phyloP scores from a whole-genome alignment of 1,284 basidiomycete species.

The Austroboletus rostrupii region DNA sequence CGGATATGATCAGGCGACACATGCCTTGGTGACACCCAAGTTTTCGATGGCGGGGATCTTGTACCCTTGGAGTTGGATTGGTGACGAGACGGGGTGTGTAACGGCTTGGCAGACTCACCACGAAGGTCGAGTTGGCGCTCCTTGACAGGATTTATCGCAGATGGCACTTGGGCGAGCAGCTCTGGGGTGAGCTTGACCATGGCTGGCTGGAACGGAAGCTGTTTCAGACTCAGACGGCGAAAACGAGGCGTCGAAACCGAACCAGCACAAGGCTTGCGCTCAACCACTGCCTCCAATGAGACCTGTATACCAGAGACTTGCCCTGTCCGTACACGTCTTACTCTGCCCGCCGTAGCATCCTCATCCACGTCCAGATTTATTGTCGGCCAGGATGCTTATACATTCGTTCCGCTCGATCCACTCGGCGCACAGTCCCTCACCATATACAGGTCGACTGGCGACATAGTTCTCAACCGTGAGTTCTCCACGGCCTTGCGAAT shows the following conservation, averaged over 20 bases:
- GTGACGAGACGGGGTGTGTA: slow-evolving; percentile 21
- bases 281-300: slow-evolving; percentile 45
- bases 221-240: slow-evolving; percentile 48
- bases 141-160: slow-evolving; percentile 85
- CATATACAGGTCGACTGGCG: slow-evolving; percentile 66
- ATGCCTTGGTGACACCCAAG: slow-evolving; percentile 91
- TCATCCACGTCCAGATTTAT: slow-evolving; percentile 47
- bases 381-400: slow-evolving; percentile 70
- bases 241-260: slow-evolving; percentile 25
- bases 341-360: neutral
- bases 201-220: slow-evolving; percentile 21
- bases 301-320: slow-evolving; percentile 65
- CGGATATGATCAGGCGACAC: slow-evolving; percentile 20
- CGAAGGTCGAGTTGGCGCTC: slow-evolving; percentile 93
- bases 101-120: slow-evolving; percentile 52
- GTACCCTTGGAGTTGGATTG: slow-evolving; percentile 59
- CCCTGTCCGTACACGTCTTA: slow-evolving; percentile 44
- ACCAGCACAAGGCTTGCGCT: slow-evolving; percentile 7
- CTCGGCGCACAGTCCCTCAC: slow-evolving; percentile 62
- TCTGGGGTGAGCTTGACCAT: slow-evolving; percentile 91
- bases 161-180: slow-evolving; percentile 74
- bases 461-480: slow-evolving; percentile 68
- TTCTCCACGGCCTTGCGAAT: slow-evolving; percentile 3
- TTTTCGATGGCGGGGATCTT: slow-evolving; percentile 99
- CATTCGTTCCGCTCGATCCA: slow-evolving; percentile 66